Evolutionary conservation across 2,329 filamentous ascomycete genomes (phyloP), one percentile per base, ranked within the genome.

Genomic region (Epichloe festucae): DNA sequence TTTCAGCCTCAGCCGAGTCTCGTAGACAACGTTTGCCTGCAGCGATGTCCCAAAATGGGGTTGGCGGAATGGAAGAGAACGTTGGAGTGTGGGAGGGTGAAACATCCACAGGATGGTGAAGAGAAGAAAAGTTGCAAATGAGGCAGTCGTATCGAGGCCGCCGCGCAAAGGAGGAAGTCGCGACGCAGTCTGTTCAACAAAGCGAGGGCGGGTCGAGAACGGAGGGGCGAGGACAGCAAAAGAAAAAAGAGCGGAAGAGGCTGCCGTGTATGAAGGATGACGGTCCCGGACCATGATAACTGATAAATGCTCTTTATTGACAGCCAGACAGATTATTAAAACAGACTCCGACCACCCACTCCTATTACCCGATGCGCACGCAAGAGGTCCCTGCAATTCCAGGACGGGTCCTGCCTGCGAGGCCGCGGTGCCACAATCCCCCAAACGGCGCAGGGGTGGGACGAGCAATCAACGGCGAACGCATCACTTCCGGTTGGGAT

Each of bases 101-200:
- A 45, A 36, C 43, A 53, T 41, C 44, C 48, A 41, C 52, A 45
- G 52, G 52, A 53, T 45, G 52, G 39, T 45, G 35, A n/a, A 50
- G 31, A 38, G 47, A 44, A 35, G 27, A n/a, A 23, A 42, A 46
- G 36, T 40, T 31, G 49, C 46, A 34, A 49, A 48, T 23, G 42
- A 54, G 51, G 40, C 50, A 49, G 44, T 50, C 19, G 48, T 42
- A 48, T 52, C 4, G 39, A 42, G 40, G 15, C 15, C 8, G 41
- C 14, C n/a, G 35, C 36, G 42, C 47, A 47, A 31, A 46, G 39
- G 49, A 21, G 52, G 52, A 52, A 52, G 52, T 54, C 52, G 50
- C 52, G 50, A 54, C 50, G 21, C 52, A 52, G 41, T 44, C 49
- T 36, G 52, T 31, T 34, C 35, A 45, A 5, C 15, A 44, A 43